Evolutionary conservation across 1,284 basidiomycete genomes (phyloP), one percentile per base, ranked within the genome.

Genomic region (Cerioporus squamosus): DNA sequence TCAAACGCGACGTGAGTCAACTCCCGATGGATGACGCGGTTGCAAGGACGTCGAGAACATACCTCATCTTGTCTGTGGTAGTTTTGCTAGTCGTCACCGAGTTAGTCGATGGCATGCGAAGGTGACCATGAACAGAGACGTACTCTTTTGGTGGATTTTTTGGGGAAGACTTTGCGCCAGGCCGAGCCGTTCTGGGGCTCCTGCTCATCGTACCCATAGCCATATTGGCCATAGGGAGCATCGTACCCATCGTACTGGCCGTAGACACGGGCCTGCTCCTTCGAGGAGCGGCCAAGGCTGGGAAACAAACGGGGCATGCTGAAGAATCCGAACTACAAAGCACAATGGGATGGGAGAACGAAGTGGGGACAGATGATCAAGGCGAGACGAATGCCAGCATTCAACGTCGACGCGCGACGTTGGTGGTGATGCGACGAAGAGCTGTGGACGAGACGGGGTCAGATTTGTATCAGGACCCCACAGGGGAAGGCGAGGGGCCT

Each of bases 251-350:
- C 66, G 53, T 69, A 67, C 24, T 58, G 55, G 42, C 61, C 53
- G 49, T 66, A 68, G 36, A 56, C 60, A 33, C 55, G 59, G 7
- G 48, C 60, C 12, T 63, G 58, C 36, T 67, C 66, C 60, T 63
- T 69, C 29, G 70, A 69, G 57, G 70, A 69, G 44, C 72, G 69
- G 53, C 67, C 63, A 23, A 71, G 63, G 20, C 62, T 66, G 24
- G 67, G 66, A 53, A 73, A 71, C 12, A 73, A 54, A 36, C 70
- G 69, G 55, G 70, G 70, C 71, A 72, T 72, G 38, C 15, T 40
- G 40, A 24, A n/a, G 20, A 46, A 44, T 46, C 39, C 31, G 38
- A 40, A 40, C 23, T 47, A 50, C 51, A 31, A 45, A 18, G 24
- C 55, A 18, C 39, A 44, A 53, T 31, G 31, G 23, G 42, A 61